Conservation (phyloP, 2,329 filamentous ascomycete species). For the Furcasterigmium furcatum region DNA sequence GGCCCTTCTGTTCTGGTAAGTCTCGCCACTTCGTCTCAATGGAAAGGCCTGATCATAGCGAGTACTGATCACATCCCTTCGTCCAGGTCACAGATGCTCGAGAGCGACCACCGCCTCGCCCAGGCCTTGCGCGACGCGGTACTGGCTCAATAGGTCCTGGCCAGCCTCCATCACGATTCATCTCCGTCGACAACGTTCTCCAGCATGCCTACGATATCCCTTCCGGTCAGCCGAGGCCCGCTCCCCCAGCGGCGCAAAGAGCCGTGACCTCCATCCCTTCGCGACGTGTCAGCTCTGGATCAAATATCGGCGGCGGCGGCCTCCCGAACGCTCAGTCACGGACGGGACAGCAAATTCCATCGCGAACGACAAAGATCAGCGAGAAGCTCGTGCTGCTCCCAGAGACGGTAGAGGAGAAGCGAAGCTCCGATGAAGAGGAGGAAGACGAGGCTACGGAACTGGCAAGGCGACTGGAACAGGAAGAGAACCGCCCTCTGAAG, state of each 20-base stretch:
- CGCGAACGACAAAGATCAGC: conserved; percentile 88
- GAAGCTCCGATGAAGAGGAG: conserved; percentile 48
- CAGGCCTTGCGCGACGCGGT: conserved; percentile 27
- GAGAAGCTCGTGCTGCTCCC: conserved; percentile 96
- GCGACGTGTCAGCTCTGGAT: conserved; percentile 7
- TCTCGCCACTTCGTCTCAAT: too few species aligned
- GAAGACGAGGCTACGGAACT: conserved; percentile 36
- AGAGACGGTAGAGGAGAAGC: conserved; percentile 65
- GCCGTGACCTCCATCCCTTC: conserved; percentile 42
- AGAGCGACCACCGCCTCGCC: conserved; percentile 28
- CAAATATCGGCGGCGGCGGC: conserved; percentile 12
- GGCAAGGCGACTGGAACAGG: conserved; percentile 40
- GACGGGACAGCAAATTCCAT: conserved; percentile 62
- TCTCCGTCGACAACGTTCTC: conserved; percentile 91
- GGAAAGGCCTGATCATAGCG: too few species aligned
- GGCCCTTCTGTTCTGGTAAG: conserved; percentile 60
- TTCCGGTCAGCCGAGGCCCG: conserved; percentile 81
- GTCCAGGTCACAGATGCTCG: conserved; percentile 32
- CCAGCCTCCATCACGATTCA: conserved; percentile 63
- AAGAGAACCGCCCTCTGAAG: conserved; percentile 61
- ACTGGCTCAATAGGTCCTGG: conserved; percentile 22
- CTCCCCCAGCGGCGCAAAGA: conserved; percentile 44
- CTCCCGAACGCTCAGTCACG: conserved; percentile 32
- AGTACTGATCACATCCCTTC: conserved; percentile 13
- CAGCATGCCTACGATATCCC: conserved; percentile 94